A percentile compares a stretch with the other conserved stretches of the same genome.
phyloP scores from a whole-genome alignment of 1,284 basidiomycete species.

The Cerrena zonata region DNA sequence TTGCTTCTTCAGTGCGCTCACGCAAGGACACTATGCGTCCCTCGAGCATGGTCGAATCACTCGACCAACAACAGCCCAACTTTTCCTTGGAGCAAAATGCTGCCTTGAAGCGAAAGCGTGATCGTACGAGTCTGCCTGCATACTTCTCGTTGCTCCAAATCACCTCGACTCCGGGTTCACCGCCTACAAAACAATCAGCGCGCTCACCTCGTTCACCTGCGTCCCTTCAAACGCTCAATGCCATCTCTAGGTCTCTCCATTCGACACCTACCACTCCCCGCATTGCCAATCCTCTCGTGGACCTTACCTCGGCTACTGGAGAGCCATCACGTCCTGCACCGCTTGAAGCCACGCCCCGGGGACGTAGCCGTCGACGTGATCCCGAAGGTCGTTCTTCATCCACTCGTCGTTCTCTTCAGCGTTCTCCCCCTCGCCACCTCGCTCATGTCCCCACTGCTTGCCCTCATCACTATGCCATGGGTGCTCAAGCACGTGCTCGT shows the following conservation, averaged over 20 bases:
- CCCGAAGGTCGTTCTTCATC: constrained; percentile 24
- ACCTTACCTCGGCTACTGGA: constrained; percentile 25
- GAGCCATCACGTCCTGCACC: constrained; percentile 14
- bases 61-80: constrained; percentile 28
- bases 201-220: constrained; percentile 34
- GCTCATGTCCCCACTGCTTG: constrained; percentile 8
- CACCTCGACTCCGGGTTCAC: constrained; percentile 34
- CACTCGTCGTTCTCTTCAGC: constrained; percentile 23
- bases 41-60: constrained; percentile 14
- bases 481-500: constrained; percentile 22
- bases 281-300: constrained; percentile 25
- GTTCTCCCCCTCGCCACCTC: constrained; percentile 23
- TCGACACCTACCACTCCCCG: constrained; percentile 30
- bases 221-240: constrained; percentile 41
- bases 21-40: constrained; percentile 12
- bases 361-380: constrained; percentile 26
- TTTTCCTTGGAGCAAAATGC: constrained; percentile 36
- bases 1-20: constrained; percentile 13
- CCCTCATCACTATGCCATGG: constrained; percentile 11
- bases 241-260: constrained; percentile 33
- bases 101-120: constrained; percentile 48
- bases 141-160: constrained; percentile 69
- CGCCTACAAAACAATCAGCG: constrained; percentile 24
- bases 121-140: constrained; percentile 68
- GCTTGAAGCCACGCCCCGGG: constrained; percentile 19